Evolutionary conservation across 2,329 filamentous ascomycete species (phyloP), one percentile per base, ranked within the genome.

Genomic region (Aspergillus sp.): DNA sequence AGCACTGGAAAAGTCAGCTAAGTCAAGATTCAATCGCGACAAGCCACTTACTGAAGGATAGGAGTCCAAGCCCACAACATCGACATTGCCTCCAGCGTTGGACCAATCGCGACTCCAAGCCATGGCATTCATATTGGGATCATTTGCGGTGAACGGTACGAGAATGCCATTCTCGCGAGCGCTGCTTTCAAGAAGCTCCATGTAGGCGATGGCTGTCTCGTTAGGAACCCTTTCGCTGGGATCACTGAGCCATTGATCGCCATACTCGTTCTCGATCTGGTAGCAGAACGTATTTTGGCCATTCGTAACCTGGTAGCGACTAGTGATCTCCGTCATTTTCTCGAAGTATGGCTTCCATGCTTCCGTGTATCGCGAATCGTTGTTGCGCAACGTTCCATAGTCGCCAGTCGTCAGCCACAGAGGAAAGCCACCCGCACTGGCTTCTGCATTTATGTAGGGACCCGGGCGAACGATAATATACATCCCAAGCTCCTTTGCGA

Each of bases 361-460:
- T 15, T 64, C 67, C 0, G 69, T 70, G 54, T 73, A 74, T 2
- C 71, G 69, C 6, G 69, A 65, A 50, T 73, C 71, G 55, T 73
- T 66, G 39, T 73, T 70, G 19, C 71, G 64, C n/a, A 72, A 62
- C n/a, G 66, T 65, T 1, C 71, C 42, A 76, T 77, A 65, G 75
- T 72, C 59, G 63, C 84, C 86, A 0, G 86, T 87, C 0, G 85
- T 88, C 5, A 86, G 71, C 85, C 86, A 89, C 1, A 86, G 74
- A 0, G 86, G 84, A 59, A 87, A 85, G 0, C 86, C 86, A 32
- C 87, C 86, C 1, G 82, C 85, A 62, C 83, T 87, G 3, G 84
- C 80, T 68, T 88, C 87, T 1, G 86, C 86, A 62, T 88, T 89
- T 59, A 86, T 81, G 59, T 88, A 89, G 0, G 85, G 85, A 0